phyloP scores from a whole-genome alignment of 805 yeast species.

The Candida orba region DNA sequence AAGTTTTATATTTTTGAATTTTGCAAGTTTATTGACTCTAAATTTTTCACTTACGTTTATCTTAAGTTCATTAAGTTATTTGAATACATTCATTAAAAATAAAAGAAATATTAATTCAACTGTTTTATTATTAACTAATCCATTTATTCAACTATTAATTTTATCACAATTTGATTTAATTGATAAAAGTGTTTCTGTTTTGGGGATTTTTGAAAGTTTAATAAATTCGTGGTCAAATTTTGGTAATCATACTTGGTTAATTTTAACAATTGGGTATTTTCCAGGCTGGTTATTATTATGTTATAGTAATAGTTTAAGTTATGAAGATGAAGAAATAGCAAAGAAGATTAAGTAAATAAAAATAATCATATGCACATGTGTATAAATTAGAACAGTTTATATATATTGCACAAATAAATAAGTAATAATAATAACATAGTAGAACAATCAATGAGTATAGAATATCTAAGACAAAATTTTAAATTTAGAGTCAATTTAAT shows the following conservation, averaged over 20 bases:
- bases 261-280: slow-evolving; percentile 67
- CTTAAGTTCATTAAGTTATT: slow-evolving; percentile 66
- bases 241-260: slow-evolving; percentile 83
- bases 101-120: slow-evolving; percentile 22
- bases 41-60: slow-evolving; percentile 77
- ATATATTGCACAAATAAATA: background rate
- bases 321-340: slow-evolving; percentile 1
- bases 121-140: slow-evolving; percentile 42
- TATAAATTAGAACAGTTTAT: too few relatives aligned
- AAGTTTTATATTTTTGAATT: slow-evolving; percentile 56
- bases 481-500: too few relatives aligned
- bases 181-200: slow-evolving; percentile 4
- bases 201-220: slow-evolving; percentile 38
- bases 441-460: too few relatives aligned
- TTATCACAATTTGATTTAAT: slow-evolving; percentile 24
- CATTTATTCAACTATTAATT: slow-evolving; percentile 34
- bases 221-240: slow-evolving; percentile 58
- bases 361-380: background rate
- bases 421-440: too few relatives aligned
- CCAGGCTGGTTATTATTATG: slow-evolving; percentile 64
- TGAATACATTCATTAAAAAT: slow-evolving; percentile 52
- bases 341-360: slow-evolving; percentile 5
- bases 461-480: too few relatives aligned
- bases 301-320: slow-evolving; percentile 16
- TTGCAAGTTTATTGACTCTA: slow-evolving; percentile 69